Evolutionary conservation across 805 yeast genomes (phyloP).

Genomic region (Myxozyma monticola): DNA sequence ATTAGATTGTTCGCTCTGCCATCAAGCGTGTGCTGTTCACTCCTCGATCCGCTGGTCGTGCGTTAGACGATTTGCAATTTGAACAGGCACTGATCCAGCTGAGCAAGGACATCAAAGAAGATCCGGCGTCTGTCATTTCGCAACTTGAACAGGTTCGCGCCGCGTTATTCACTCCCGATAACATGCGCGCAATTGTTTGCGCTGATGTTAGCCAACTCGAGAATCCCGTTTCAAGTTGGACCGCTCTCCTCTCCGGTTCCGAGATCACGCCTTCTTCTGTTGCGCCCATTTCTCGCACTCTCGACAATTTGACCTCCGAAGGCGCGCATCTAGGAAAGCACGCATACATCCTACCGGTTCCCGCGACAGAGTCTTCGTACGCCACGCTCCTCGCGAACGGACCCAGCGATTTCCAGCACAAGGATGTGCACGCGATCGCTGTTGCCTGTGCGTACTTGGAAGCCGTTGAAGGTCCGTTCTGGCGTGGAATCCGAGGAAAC

Average conservation of each 20-base stretch:
- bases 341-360: conserved; percentile 68
- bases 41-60: conserved; percentile 61
- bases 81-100: conserved; percentile 57
- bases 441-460: conserved; percentile 75
- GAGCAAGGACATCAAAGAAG: conserved; percentile 45
- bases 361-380: conserved; percentile 82
- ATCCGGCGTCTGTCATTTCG: conserved; percentile 50
- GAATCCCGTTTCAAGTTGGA: conserved; percentile 66
- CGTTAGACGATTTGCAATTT: conserved; percentile 63
- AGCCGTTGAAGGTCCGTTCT: conserved; percentile 93
- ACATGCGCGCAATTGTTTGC: conserved; percentile 64
- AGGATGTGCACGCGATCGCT: conserved; percentile 68
- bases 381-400: conserved; percentile 59
- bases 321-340: conserved; percentile 55
- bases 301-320: conserved; percentile 52
- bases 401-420: conserved; percentile 54
- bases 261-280: conserved; percentile 29
- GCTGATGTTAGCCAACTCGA: conserved; percentile 62
- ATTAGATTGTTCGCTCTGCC: conserved; percentile 67
- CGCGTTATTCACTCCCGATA: conserved; percentile 55
- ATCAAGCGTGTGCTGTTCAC: conserved; percentile 54
- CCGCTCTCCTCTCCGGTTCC: conserved; percentile 33
- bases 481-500: conserved; percentile 93
- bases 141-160: conserved; percentile 54
- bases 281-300: conserved; percentile 44